Conservation (phyloP, 371 early-diverging fungal genomes). For the Smittium mucronatum region DNA sequence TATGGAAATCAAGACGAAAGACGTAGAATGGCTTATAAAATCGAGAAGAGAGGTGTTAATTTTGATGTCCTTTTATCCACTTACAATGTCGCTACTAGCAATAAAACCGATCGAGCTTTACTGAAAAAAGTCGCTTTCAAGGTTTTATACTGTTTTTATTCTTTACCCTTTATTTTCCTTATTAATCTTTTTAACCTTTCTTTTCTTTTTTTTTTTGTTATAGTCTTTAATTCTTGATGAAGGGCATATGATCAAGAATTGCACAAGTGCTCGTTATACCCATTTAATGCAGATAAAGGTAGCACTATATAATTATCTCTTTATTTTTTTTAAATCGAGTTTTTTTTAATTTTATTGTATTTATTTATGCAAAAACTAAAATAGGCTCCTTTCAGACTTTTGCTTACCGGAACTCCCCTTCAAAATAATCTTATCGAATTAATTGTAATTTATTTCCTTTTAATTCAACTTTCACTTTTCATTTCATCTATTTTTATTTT, state of each 20-base stretch:
- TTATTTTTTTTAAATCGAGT: background rate
- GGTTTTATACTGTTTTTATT: slow-evolving; percentile 12
- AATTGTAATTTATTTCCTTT: too few species aligned
- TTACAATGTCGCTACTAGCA: slow-evolving; percentile 61
- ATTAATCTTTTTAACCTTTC: background rate
- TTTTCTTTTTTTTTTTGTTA: background rate
- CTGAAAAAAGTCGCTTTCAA: slow-evolving; percentile 32
- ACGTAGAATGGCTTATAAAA: slow-evolving; percentile 32
- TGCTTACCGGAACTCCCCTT: slow-evolving; percentile 64
- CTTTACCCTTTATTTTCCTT: background rate
- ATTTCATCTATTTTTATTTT: background rate
- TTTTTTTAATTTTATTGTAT: background rate
- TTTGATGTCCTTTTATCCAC: slow-evolving; percentile 51
- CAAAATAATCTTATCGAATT: slow-evolving; percentile 82
- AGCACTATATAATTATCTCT: too few species aligned
- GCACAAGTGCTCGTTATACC: slow-evolving; percentile 65
- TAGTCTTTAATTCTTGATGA: slow-evolving; percentile 80
- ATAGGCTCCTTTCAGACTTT: slow-evolving; percentile 45
- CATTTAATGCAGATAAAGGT: slow-evolving; percentile 51
- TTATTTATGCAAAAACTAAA: background rate
- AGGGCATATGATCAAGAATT: slow-evolving; percentile 88
- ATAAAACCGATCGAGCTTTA: slow-evolving; percentile 59
- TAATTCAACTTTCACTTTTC: too few species aligned
- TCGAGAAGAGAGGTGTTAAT: slow-evolving; percentile 11
- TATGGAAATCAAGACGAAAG: slow-evolving; percentile 60